Evolutionary conservation across 108 stramenopile genomes (phyloP), one percentile per base, ranked within the genome.

Genomic region (Hondaea fermentalgiana): DNA sequence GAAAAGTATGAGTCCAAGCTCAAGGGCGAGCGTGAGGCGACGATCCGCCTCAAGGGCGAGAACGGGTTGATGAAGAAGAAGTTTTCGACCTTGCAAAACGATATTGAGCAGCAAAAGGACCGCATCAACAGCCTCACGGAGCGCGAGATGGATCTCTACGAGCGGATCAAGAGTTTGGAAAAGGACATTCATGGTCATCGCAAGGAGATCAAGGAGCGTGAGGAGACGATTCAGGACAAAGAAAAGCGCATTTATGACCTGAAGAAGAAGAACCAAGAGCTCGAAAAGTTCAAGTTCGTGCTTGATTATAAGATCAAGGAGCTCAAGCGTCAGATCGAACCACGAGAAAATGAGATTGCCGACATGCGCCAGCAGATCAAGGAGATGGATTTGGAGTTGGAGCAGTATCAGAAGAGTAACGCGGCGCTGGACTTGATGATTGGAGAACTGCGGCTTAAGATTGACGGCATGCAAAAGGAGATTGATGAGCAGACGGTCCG

Each of bases 191-290:
- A 90, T 0, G 92, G 89, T 6, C 92, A 91, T 59, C 90, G 89
- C 58, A 88, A 60, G 90, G 92, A 92, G 72, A 95, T 94, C 55
- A 92, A 92, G 88, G 72, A 76, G 59, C 72, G 94, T 43, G 94
- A 95, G 60, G 93, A 91, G 58, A 91, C 91, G 14, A 95, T 95
- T 44, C 92, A 92, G 28, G 94, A 93, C 55, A 93, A 93, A 88
- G 94, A 95, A 91, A 93, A 93, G 90, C 90, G 92, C 57, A 95
- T 95, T 57, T 94, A 94, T 57, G 94, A 94, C 45, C 91, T 95
- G 28, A 95, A 95, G 87, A 95, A 95, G 93, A 94, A 94, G 87
- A 95, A 95, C 72, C 94, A 95, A 58, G 93, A 94, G 92, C 92
- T 95, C 25, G 94, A 95, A 71, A 95, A 95, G 69, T 95, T 94